Conservation (phyloP, 2,329 filamentous ascomycete species). For the Hysterium pulicare region DNA sequence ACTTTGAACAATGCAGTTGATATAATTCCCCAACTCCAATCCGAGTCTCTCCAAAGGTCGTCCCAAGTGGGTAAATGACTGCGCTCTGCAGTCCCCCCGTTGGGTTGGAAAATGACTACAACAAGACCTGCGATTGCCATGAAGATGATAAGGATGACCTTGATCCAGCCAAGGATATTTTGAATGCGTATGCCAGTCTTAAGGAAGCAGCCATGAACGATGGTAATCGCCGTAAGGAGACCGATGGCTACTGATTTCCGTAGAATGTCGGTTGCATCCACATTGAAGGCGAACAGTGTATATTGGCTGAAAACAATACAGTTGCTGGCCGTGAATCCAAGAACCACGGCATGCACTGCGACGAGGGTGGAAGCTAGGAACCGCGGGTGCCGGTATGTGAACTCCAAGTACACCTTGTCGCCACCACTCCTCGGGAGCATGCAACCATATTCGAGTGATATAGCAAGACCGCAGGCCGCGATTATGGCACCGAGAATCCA, state of each 20-base stretch:
- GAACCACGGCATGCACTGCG: constrained; percentile 59
- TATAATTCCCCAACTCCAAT: constrained; percentile 67
- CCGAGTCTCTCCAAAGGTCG: constrained; percentile 60
- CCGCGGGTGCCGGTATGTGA: constrained; percentile 60
- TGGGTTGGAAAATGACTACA: constrained; percentile 27
- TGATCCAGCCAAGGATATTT: constrained; percentile 40
- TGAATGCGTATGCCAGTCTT: constrained; percentile 36
- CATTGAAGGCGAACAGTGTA: constrained; percentile 56
- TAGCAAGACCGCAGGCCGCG: constrained; percentile 58
- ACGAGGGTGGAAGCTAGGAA: constrained; percentile 64
- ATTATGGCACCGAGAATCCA: constrained; percentile 63
- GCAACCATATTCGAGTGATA: constrained; percentile 65
- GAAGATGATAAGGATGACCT: constrained; percentile 36
- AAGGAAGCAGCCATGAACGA: constrained; percentile 37
- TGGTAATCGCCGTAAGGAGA: constrained; percentile 36
- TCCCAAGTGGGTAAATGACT: constrained; percentile 44
- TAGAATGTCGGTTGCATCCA: constrained; percentile 49
- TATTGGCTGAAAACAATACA: constrained; percentile 69
- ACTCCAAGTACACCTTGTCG: constrained; percentile 67
- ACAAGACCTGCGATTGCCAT: constrained; percentile 39
- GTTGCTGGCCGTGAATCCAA: constrained; percentile 68
- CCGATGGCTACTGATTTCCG: constrained; percentile 51
- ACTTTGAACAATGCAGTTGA: constrained; percentile 65
- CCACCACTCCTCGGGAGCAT: constrained; percentile 69
- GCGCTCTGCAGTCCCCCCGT: constrained; percentile 13